Evolutionary conservation across 1,284 basidiomycete species (phyloP), one percentile per base, ranked within the genome.

Genomic region (Microbotryum intermedium): DNA sequence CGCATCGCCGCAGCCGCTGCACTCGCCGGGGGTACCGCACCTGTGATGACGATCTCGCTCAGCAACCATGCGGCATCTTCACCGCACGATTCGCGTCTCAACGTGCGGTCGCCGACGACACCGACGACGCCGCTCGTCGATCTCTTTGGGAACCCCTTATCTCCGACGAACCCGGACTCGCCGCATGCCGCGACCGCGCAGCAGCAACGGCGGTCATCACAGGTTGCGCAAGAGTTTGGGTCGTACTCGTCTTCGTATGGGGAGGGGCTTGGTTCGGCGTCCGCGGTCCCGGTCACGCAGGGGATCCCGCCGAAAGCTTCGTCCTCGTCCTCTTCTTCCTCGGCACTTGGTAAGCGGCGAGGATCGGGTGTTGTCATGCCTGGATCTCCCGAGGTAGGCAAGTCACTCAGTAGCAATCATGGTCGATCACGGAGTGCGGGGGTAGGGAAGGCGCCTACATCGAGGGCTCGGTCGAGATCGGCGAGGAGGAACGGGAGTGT

Each of bases 371-470:
- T 39, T 16, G 34, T 39, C 34, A 39, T 39, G 34, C 34, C 34
- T 16, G 34, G 34, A 39, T 39, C 34, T 16, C 34, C 34, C 34
- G 34, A 39, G 34, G 34, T 16, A 16, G 34, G 13, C 34, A 39
- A 39, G 16, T 39, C 34, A 3, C 11, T 39, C 34, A 39, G 34
- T 16, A 39, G 34, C 34, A 39, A 16, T 16, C 34, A 39, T 25
- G 50, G 55, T 29, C 23, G 55, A 20, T 59, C 58, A 21, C 44
- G 58, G 18, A 51, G 53, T 21, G 47, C 28, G 8, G 58, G 44
- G 3, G 63, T 62, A 13, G 66, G 66, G 43, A 67, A 65, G 20
- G 60, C 66, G 23, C 63, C 66, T 18, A 39, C 60, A 4, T 61
- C 64, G 53, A 53, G 60, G 23, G 51, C 53, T 11, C 53, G 66